Base-by-base conservation (phyloP, 2,329 filamentous ascomycete species). In the Nigrograna mackinnonii region DNA sequence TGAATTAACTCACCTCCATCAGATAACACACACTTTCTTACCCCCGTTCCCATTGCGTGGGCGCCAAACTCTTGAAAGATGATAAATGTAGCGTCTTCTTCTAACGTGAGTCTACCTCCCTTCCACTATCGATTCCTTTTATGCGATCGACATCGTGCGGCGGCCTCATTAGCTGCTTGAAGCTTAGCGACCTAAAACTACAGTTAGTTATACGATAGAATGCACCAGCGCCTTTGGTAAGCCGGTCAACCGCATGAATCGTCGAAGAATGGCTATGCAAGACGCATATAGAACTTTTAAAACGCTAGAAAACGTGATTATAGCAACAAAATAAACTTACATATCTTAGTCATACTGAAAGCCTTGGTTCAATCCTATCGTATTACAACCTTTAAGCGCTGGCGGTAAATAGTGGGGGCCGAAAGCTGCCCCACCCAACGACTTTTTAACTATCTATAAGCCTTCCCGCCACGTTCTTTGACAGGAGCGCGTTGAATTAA, bases 121-220 rank as follows among this genome's bases (percentile, higher is more conserved):
- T 35, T 20, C 28, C 39, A 7, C 13, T 39, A 12, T 35, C 35
- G 35, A 35, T 43, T 43, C 30, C 41, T 38, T 43, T 43, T 43
- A 28, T 20, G 41, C 16, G 35, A 43, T 39, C 35, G 33, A 28
- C 41, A 30, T 35, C 22, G 13, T 30, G 35, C 30, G 17, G 41
- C 41, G 19, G 40, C 40, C 16, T 32, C 26, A 9, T 33, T 22
- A 17, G 40, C 40, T 24, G 40, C 40, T 32, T 26, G 34, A 43
- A 43, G 40, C 40, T 43, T 20, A 33, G 18, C 24, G 18, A 33
- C 34, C 26, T 43, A 24, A 12, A 16, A 34, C 9, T 16, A 16
- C 24, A 34, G 16, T 34, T 11, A 34, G 16, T 34, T 11, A 16
- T 34, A 34, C 31, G 31, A 34, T 34, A 19, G 31, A 34, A 34